Evolutionary conservation across 306 rosid genomes (phyloP).

Genomic region (Trifolium dubium): DNA sequence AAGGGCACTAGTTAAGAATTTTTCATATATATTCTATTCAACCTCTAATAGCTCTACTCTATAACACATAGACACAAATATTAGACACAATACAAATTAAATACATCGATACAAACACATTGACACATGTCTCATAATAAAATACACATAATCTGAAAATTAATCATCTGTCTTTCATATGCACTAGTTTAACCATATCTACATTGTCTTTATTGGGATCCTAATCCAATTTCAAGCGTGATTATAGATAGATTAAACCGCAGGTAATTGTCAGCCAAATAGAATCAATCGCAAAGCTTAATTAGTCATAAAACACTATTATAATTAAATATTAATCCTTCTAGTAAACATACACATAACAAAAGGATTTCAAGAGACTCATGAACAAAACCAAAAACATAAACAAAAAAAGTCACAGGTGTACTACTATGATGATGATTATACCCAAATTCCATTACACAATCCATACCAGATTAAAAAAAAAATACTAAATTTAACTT

Average conservation of each 20-base stretch:
- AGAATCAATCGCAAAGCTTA: slow-evolving; percentile 21
- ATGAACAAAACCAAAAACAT: not conserved
- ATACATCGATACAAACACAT: too few species aligned
- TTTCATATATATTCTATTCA: too few species aligned
- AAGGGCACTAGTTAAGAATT: too few species aligned
- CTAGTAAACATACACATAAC: slow-evolving; percentile 25
- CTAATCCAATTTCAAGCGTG: not conserved
- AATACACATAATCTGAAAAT: too few species aligned
- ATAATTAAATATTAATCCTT: slow-evolving; percentile 4
- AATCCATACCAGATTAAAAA: not conserved
- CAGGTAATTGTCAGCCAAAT: not conserved
- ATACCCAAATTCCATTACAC: slow-evolving; percentile 42
- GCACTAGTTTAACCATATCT: not conserved
- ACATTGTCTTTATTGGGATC: not conserved
- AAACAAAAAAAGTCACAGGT: slow-evolving; percentile 20
- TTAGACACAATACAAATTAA: too few species aligned
- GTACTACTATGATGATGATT: slow-evolving; percentile 37
- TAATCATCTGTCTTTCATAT: too few species aligned
- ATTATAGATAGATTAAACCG: not conserved
- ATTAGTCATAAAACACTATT: slow-evolving; percentile 23
- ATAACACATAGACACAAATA: too few species aligned
- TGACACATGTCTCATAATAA: too few species aligned
- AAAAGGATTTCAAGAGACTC: slow-evolving; percentile 14
- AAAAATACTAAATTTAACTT: slow-evolving; percentile 27
- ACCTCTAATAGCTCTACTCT: too few species aligned